Evolutionary conservation across 108 stramenopile genomes (phyloP).

Genomic region (Pelagomonas calceolata): DNA sequence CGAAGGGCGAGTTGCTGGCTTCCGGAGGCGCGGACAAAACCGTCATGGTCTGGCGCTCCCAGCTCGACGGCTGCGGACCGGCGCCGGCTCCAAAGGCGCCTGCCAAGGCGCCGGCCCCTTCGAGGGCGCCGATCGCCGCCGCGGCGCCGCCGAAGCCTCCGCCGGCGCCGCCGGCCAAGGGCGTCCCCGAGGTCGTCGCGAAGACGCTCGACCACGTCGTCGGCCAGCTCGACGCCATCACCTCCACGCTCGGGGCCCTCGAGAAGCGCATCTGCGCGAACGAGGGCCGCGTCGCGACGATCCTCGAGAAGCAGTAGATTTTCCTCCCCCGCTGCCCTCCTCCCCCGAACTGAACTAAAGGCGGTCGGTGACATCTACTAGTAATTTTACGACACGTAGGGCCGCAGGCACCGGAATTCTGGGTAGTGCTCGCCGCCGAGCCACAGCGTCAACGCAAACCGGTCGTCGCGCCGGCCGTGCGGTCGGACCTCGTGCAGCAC

Average conservation of each 20-base stretch:
- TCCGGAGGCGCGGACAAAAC: slow-evolving; percentile 37
- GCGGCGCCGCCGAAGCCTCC: not conserved
- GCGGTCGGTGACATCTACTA: too few relatives aligned
- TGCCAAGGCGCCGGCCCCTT: not conserved
- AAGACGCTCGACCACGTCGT: slow-evolving; percentile 39
- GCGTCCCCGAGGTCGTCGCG: slow-evolving; percentile 25
- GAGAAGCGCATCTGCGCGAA: slow-evolving; percentile 26
- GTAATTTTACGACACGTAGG: too few relatives aligned
- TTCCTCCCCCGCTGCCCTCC: too few relatives aligned
- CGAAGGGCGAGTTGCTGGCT: slow-evolving; percentile 29
- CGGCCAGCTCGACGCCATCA: slow-evolving; percentile 31
- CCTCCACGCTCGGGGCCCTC: slow-evolving; percentile 20
- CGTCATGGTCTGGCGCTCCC: slow-evolving; percentile 42
- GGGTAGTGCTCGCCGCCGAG: too few relatives aligned
- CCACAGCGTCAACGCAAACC: too few relatives aligned
- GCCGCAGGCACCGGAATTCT: too few relatives aligned
- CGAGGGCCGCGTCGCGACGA: slow-evolving; percentile 15
- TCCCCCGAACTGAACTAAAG: too few relatives aligned
- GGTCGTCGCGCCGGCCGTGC: too few relatives aligned
- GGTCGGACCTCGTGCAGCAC: too few relatives aligned
- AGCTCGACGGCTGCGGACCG: slow-evolving; percentile 4
- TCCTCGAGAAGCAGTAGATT: too few relatives aligned
- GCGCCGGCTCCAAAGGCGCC: not conserved
- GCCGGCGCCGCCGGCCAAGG: not conserved
- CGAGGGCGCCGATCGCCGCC: not conserved